Base-by-base conservation (phyloP, 805 yeast species). In the Kodamaea neixiangensis region DNA sequence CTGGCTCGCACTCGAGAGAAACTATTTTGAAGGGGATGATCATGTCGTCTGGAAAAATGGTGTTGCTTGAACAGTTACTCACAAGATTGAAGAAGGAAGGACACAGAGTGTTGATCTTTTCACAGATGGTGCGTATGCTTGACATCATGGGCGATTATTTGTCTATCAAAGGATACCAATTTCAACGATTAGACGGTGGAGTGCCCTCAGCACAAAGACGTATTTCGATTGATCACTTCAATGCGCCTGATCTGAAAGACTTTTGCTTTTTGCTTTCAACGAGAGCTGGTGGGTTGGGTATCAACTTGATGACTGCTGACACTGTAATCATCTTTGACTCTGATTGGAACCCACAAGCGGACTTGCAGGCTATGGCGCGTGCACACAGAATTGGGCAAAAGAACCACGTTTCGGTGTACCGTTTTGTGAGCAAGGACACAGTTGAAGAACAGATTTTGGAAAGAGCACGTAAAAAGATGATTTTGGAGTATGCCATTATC, bases 321-420 rank as follows among this genome's bases (percentile, higher is more conserved):
- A 94, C 99, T 6, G 99, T 94, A 22, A 89, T 94, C 59, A 93
- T 94, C 38, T 94, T 94, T 71, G 99, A 94, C 70, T 89, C 97
- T 3, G 99, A 94, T 73, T 94, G 99, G 99, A 94, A 94, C 65
- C 99, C 99, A 0, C 99, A 94, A 68, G 99, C 99, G 0, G 99
- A 94, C 78, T 76, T 94, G 62, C 99, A 94, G 71, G 99, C 99
- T 1, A 94, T 94, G 99, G 99, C 99, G 0, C 84, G 99, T 71
- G 99, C 99, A 2, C 99, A 94, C 72, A 85, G 99, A 76, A 94
- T 94, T 66, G 99, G 99, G n/a, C 99, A 94, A 68, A 94, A 92
- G 70, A 91, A 89, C 61, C 99, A 94, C 70, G 99, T 94, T 34
- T 89, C 90, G 84, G 98, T 94, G 14, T 94, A 94, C 66, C 78